A percentile compares a stretch with the other conserved stretches of the same genome.
Evolutionary conservation across 768 basidiomycete genomes (phyloP).

Genomic region (Hygrocybe punicea): DNA sequence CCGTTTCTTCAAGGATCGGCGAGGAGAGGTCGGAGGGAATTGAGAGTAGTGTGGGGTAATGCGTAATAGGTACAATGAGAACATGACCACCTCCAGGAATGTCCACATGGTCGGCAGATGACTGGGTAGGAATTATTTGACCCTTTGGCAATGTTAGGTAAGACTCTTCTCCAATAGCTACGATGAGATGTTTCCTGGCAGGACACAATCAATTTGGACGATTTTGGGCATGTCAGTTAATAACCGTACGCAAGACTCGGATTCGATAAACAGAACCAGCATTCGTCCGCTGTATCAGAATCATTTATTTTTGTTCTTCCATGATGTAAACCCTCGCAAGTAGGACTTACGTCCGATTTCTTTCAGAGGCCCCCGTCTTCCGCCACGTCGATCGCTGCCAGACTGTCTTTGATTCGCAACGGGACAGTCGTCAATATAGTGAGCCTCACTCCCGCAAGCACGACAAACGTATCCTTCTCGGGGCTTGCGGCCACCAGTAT

Average conservation of each 20-base stretch:
- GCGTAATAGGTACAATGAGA: conserved; percentile 88
- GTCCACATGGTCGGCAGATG: conserved; percentile 42
- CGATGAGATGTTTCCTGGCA: conserved; percentile 87
- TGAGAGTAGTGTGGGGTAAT: conserved; percentile 83
- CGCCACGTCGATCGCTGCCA: conserved; percentile 39
- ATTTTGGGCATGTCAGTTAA: neutral
- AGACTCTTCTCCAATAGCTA: conserved; percentile 88
- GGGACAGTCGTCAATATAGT: conserved; percentile 86
- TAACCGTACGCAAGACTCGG: conserved; percentile 75
- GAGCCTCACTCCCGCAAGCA: conserved; percentile 82
- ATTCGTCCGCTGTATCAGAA: conserved; percentile 68
- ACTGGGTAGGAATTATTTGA: conserved; percentile 82
- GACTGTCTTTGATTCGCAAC: conserved; percentile 53
- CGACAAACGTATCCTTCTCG: conserved; percentile 86
- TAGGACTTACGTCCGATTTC: conserved; percentile 71
- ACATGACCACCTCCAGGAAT: conserved; percentile 97
- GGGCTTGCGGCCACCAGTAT: conserved; percentile 81
- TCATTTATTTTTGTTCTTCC: conserved; percentile 3
- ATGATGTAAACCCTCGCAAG: neutral
- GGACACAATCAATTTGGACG: conserved; percentile 10
- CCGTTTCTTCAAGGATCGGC: conserved; percentile 78
- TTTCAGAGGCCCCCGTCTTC: conserved; percentile 57
- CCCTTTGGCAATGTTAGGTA: conserved; percentile 97
- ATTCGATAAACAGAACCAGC: conserved; percentile 98
- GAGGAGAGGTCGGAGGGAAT: conserved; percentile 74